phyloP scores from a whole-genome alignment of 306 rosid species.

The Acacia acuminata region DNA sequence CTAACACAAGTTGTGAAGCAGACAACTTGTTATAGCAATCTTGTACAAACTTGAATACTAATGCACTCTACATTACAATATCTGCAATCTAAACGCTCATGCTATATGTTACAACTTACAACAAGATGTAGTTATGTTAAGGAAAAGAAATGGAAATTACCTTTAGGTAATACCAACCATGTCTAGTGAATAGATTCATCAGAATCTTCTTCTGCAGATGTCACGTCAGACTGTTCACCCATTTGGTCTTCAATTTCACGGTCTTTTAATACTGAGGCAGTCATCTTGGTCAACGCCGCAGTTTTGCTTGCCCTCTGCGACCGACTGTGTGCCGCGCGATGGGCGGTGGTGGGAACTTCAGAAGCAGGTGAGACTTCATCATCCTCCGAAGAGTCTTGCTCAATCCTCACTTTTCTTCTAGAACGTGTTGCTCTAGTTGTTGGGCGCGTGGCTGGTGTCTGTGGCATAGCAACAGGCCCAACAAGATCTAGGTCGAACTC shows the following conservation, averaged over 20 bases:
- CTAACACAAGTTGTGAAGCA: background rate
- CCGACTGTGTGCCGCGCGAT: slow-evolving; percentile 45
- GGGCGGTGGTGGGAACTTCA: slow-evolving; percentile 43
- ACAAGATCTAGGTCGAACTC: slow-evolving; percentile 56
- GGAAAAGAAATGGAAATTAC: slow-evolving; percentile 7
- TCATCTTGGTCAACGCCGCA: slow-evolving; percentile 73
- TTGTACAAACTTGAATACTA: background rate
- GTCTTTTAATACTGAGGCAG: slow-evolving; percentile 37
- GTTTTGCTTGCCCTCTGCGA: slow-evolving; percentile 94
- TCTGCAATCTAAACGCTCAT: slow-evolving; percentile 33
- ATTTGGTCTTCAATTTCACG: slow-evolving; percentile 48
- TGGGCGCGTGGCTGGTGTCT: slow-evolving; percentile 66
- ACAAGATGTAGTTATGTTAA: slow-evolving; percentile 18
- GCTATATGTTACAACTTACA: slow-evolving; percentile 34
- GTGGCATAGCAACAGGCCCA: slow-evolving; percentile 43
- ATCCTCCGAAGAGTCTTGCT: slow-evolving; percentile 69
- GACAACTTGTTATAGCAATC: background rate
- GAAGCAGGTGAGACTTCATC: slow-evolving; percentile 63
- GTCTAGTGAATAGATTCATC: slow-evolving; percentile 44
- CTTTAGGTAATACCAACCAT: background rate
- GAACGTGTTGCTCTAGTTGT: slow-evolving; percentile 46
- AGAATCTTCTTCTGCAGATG: slow-evolving; percentile 63
- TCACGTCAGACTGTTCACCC: slow-evolving; percentile 58
- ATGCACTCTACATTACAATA: slow-evolving; percentile 35
- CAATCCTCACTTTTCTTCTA: slow-evolving; percentile 67